Conservation (phyloP, 768 basidiomycete species). For the Tephrocybe sp. region DNA sequence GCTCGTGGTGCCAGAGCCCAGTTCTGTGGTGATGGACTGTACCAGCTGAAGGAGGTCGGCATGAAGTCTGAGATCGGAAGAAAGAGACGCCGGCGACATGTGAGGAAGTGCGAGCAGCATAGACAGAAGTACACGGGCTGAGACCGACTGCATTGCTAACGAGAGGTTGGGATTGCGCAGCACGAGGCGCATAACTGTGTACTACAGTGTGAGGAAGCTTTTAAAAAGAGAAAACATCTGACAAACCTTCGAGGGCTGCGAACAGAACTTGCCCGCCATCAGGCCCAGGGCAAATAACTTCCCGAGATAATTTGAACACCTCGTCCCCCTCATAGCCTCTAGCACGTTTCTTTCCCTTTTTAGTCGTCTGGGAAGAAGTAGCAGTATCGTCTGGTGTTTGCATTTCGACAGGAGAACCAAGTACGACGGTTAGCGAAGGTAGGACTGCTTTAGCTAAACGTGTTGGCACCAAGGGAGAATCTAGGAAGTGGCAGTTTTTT, state of each 20-base stretch:
- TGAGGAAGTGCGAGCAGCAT: constrained; percentile 55
- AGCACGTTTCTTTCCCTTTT: constrained; percentile 66
- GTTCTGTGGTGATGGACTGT: constrained; percentile 43
- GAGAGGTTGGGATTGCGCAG: constrained; percentile 51
- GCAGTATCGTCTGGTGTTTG: constrained; percentile 20
- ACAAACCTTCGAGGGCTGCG: constrained; percentile 56
- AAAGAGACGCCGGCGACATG: constrained; percentile 52
- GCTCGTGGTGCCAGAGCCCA: constrained; percentile 52
- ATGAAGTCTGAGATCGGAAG: constrained; percentile 50
- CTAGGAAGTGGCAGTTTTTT: constrained; percentile 38
- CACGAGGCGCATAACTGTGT: constrained; percentile 47
- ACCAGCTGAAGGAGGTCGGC: constrained; percentile 42
- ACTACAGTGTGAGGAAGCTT: not conserved
- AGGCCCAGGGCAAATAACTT: constrained; percentile 44
- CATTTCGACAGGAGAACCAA: constrained; percentile 37
- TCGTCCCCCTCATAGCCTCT: constrained; percentile 76
- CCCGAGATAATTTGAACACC: constrained; percentile 50
- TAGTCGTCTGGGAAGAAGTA: constrained; percentile 29
- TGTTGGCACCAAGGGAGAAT: constrained; percentile 46
- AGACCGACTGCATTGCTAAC: constrained; percentile 54
- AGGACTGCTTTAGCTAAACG: constrained; percentile 57
- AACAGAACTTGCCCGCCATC: constrained; percentile 55
- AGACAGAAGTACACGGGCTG: constrained; percentile 55
- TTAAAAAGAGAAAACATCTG: not conserved
- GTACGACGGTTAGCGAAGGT: constrained; percentile 44